Base-by-base conservation (phyloP, 441 rosid genomes). In the Melastoma candidum region DNA sequence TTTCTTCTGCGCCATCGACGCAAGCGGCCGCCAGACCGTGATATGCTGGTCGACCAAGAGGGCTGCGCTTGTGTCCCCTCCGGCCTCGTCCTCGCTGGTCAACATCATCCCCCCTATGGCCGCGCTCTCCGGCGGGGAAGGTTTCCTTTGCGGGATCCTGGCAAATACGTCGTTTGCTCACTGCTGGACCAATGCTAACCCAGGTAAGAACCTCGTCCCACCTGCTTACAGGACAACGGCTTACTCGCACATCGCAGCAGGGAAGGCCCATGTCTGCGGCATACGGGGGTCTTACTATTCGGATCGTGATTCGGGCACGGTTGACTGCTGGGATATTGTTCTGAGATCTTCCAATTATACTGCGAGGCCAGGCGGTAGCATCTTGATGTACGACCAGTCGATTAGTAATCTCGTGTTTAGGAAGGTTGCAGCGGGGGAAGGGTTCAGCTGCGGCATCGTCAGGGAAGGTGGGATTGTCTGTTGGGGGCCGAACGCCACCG, bases 1-100 rank as follows among this genome's bases (percentile, higher is more conserved):
- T 36, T 83, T 89, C 79, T 89, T 85, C 66, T 89, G 97, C 60
- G 92, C 97, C 74, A 88, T 88, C 54, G 92, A 85, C 56, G 97
- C 97, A 51, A 73, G 95, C 52, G 95, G 97, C 48, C 79, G 77
- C 44, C 97, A 89, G 65, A 69, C 71, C 8, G 86, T 89, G 48
- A 67, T 83, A 51, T 89, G 93, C 71, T 89, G 97, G 95, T 29
- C 36, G 36, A 78, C 77, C 2, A 83, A 71, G 63, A 83, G 80
- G 76, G 64, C 47, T 10, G 77, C 85, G 5, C 71, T 80, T 22
- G 51, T 66, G 4, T 52, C 74, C 3, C 52, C 76, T 10, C 56
- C 74, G 13, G 9, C 76, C 1, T 47, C 80, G 7, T 63, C 72
- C 13, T 26, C 68, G 1, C 39, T 64, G 6, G 39, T 59, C 52